Evolutionary conservation across 2,329 filamentous ascomycete species (phyloP).

Genomic region (Ophiobolus disseminans): DNA sequence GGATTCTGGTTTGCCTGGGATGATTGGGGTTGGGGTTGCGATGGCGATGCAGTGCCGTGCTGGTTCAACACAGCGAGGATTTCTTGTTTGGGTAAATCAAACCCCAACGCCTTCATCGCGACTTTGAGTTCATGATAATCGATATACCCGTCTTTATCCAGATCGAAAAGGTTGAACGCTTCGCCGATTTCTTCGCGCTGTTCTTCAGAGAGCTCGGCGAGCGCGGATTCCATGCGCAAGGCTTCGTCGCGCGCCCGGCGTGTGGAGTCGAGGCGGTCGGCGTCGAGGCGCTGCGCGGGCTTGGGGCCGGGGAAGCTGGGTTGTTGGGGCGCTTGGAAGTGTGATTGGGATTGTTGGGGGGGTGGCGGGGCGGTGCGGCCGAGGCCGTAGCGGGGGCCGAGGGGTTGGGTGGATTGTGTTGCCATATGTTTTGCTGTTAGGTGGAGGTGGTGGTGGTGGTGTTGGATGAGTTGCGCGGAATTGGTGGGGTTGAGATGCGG

Average conservation of each 20-base stretch:
- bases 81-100: conserved; percentile 86
- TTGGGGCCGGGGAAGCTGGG: conserved; percentile 54
- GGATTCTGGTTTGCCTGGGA: background rate
- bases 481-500: background rate
- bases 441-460: conserved; percentile 10
- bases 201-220: conserved; percentile 76
- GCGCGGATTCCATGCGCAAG: conserved; percentile 52
- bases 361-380: conserved; percentile 39
- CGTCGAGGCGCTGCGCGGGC: conserved; percentile 50
- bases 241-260: conserved; percentile 45
- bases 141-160: conserved; percentile 91
- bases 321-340: conserved; percentile 21
- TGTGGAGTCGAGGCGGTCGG: conserved; percentile 51
- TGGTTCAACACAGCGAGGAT: conserved; percentile 80
- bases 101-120: conserved; percentile 92
- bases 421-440: conserved; percentile 52
- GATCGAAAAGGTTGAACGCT: conserved; percentile 96
- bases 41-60: conserved; percentile 64
- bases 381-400: conserved; percentile 63
- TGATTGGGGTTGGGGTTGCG: background rate
- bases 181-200: conserved; percentile 93
- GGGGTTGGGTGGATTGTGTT: conserved; percentile 60
- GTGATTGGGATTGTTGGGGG: conserved; percentile 10
- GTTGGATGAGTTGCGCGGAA: conserved; percentile 10
- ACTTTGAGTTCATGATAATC: conserved; percentile 99